Percentiles rank a stretch among this genome's conserved stretches.
These are phyloP conservation scores for Ilyonectria destructans DNA, from an alignment of 2,329 filamentous ascomycete genomes.

Conservation along the genomic window DNA sequence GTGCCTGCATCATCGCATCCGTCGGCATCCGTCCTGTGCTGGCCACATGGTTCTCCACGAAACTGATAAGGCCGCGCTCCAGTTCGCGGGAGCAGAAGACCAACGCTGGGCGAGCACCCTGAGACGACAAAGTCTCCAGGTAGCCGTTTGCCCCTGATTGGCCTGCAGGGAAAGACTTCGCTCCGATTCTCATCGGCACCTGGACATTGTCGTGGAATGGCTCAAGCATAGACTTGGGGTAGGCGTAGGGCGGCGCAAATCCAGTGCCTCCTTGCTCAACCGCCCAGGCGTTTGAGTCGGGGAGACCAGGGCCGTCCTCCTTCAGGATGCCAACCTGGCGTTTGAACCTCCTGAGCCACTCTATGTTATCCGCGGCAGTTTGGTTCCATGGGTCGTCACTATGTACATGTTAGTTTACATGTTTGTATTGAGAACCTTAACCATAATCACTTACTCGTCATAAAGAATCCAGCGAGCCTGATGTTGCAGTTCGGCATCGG, in stretches of 20 bases:
- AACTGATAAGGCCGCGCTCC: slow-evolving; percentile 68
- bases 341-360: slow-evolving; percentile 77
- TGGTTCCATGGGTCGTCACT: slow-evolving; percentile 78
- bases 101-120: slow-evolving; percentile 63
- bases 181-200: slow-evolving; percentile 55
- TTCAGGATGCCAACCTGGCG: slow-evolving; percentile 68
- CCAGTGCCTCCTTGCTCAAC: slow-evolving; percentile 67
- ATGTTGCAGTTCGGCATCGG: slow-evolving; percentile 75
- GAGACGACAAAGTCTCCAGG: slow-evolving; percentile 61
- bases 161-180: slow-evolving; percentile 62
- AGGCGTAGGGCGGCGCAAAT: slow-evolving; percentile 70
- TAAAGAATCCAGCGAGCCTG: slow-evolving; percentile 76
- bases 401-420: slow-evolving; percentile 38
- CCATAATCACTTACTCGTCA: slow-evolving; percentile 67
- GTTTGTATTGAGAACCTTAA: neutral
- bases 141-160: slow-evolving; percentile 65
- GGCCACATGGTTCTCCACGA: slow-evolving; percentile 61
- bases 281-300: slow-evolving; percentile 61
- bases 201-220: slow-evolving; percentile 54
- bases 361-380: slow-evolving; percentile 74
- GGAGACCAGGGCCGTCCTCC: slow-evolving; percentile 67
- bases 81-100: slow-evolving; percentile 74
- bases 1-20: slow-evolving; percentile 64
- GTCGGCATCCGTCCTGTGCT: slow-evolving; percentile 61
- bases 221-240: slow-evolving; percentile 59